These are phyloP conservation scores for Zygnema cylindricum DNA, from an alignment of 139 green algal species.

Conservation along the genomic window DNA sequence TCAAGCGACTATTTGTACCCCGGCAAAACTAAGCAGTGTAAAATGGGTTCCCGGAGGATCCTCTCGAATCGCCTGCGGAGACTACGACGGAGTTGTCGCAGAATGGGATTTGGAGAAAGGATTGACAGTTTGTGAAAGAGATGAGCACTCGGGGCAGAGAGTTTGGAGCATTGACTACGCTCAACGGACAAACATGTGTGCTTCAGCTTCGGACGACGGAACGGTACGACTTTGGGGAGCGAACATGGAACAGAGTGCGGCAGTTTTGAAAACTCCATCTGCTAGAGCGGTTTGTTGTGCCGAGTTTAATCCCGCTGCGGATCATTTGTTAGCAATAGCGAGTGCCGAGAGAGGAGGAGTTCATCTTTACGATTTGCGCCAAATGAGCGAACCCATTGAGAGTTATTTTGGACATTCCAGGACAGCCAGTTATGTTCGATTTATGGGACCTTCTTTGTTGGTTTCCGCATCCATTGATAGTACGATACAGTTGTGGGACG, in stretches of 20 bases:
- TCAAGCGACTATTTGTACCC: conserved; percentile 20
- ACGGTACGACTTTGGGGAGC: conserved; percentile 37
- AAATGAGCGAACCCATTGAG: not conserved
- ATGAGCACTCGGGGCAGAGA: conserved; percentile 49
- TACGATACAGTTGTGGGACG: conserved; percentile 50
- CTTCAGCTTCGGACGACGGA: conserved; percentile 41
- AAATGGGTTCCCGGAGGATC: conserved; percentile 36
- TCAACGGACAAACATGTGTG: conserved; percentile 15
- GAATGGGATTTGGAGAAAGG: conserved; percentile 55
- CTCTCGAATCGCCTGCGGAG: conserved; percentile 13
- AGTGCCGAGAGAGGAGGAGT: conserved; percentile 29
- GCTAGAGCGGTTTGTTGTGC: conserved; percentile 26
- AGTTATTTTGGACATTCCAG: conserved; percentile 13
- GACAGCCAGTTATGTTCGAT: conserved; percentile 43
- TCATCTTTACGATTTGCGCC: conserved; percentile 48
- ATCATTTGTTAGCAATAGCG: conserved; percentile 24
- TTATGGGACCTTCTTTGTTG: conserved; percentile 34
- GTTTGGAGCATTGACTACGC: conserved; percentile 54
- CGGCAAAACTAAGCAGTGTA: conserved; percentile 48
- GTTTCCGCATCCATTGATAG: conserved; percentile 47
- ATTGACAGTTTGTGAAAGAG: conserved; percentile 24
- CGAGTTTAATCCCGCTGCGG: conserved; percentile 26
- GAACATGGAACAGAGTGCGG: not conserved
- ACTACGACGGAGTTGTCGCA: conserved; percentile 52
- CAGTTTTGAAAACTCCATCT: conserved; percentile 12